These are phyloP conservation scores for Phalaenopsis hybrid DNA, from an alignment of 116 monocot genomes.

Conservation along the genomic window DNA sequence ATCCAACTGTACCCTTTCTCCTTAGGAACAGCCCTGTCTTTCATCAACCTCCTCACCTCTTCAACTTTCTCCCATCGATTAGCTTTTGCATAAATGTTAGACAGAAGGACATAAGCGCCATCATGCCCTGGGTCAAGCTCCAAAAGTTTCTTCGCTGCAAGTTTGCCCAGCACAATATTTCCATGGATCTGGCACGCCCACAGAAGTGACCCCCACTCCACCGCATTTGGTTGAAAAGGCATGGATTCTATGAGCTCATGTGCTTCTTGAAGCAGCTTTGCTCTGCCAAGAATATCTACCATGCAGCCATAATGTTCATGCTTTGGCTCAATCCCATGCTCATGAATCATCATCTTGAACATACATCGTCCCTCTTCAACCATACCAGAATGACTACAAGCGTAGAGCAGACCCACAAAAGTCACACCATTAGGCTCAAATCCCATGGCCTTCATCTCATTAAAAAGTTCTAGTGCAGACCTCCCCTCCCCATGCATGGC, in stretches of 20 bases:
- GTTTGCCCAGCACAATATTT: slow-evolving; percentile 34
- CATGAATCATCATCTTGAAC: slow-evolving; percentile 36
- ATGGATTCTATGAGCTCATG: slow-evolving; percentile 46
- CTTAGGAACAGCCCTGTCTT: slow-evolving; percentile 31
- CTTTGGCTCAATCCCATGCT: slow-evolving; percentile 36
- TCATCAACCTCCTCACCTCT: slow-evolving; percentile 49
- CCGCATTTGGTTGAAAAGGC: slow-evolving; percentile 46
- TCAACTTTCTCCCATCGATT: slow-evolving; percentile 42
- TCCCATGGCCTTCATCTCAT: slow-evolving; percentile 39
- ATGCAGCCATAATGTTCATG: slow-evolving; percentile 68
- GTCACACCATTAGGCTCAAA: slow-evolving; percentile 54
- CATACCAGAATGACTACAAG: slow-evolving; percentile 67
- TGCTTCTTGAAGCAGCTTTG: slow-evolving; percentile 44
- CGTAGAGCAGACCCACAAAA: slow-evolving; percentile 55
- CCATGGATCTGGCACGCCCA: slow-evolving; percentile 39
- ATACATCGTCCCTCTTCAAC: slow-evolving; percentile 43
- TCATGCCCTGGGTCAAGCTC: slow-evolving; percentile 48
- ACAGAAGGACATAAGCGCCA: slow-evolving; percentile 53
- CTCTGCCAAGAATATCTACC: slow-evolving; percentile 65
- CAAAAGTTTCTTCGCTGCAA: slow-evolving; percentile 39
- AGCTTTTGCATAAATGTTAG: slow-evolving; percentile 63
- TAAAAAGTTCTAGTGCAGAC: slow-evolving; percentile 43
- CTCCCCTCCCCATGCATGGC: slow-evolving; percentile 31
- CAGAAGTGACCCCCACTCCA: slow-evolving; percentile 57
- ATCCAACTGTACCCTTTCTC: slow-evolving; percentile 56